Evolutionary conservation across 192 early-diverging fungal species (phyloP), one percentile per base, ranked within the genome.

Genomic region (Coemansia guatemalensis): DNA sequence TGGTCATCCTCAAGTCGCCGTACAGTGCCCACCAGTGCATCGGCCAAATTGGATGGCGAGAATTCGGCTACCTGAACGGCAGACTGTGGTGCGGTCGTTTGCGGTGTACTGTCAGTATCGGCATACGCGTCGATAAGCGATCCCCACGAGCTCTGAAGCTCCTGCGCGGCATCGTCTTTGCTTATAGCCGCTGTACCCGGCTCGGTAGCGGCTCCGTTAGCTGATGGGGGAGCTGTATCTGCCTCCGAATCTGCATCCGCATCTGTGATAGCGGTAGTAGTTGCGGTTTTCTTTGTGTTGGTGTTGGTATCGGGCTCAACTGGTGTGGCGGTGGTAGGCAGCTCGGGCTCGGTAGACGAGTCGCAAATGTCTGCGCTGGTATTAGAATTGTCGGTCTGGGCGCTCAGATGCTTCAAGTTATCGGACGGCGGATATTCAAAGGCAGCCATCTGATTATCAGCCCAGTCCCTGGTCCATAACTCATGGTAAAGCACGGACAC

Each of bases 401-500:
- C 11, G 35, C 1, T 8, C 9, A 1, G 35, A 12, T 39, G 35
- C 35, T 11, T 39, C 6, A 39, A 11, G 35, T 39, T 39, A 8
- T 39, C 32, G 33, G 17, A 29, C 17, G 8, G 3, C 30, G n/a
- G 32, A 8, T 20, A 56, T 33, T 12, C 18, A 25, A 18, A 12
- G 21, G 8, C n/a, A 18, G 27, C 14, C 4, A 65, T 20, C 48
- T 67, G 68, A 14, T 58, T 44, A n/a, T 80, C 77, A 22, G 68
- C 48, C 77, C 77, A 80, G 44, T 80, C 77, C 39, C 60, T 62
- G 64, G 39, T 71, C 77, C 77, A 80, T 52, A 80, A 60, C 65
- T 80, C 77, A 14, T 80, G 77, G 53, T 80, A 80, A 26, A 80
- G 68, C 4, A 74, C 64, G 5, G 77, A 80, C 12, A 71, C 77